phyloP scores from a whole-genome alignment of 176 grass and related monocot genomes.

The Chrysopogon serrulatus region DNA sequence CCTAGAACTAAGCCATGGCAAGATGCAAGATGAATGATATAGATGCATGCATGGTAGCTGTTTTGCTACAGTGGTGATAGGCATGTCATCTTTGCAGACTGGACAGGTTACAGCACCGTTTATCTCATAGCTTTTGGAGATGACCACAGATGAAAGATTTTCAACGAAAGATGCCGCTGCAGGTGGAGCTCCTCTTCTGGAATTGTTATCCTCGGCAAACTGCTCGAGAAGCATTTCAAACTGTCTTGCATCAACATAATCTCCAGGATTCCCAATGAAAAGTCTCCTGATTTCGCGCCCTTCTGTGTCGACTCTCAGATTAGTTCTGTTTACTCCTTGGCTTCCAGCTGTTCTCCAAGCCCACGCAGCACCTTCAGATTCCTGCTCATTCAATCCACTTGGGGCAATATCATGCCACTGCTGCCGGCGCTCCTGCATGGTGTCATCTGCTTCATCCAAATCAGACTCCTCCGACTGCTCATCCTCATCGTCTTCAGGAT shows the following conservation, averaged over 20 bases:
- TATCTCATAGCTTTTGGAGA: slow-evolving; percentile 50
- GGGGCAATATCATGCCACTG: slow-evolving; percentile 15
- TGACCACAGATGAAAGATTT: slow-evolving; percentile 53
- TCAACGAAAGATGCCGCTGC: slow-evolving; percentile 45
- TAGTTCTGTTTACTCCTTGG: slow-evolving; percentile 13
- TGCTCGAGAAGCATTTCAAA: slow-evolving; percentile 79
- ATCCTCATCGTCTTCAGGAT: slow-evolving; percentile 50
- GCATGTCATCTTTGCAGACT: slow-evolving; percentile 78
- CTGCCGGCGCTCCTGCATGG: slow-evolving; percentile 26
- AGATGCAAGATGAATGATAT: slow-evolving; percentile 77
- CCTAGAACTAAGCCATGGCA: slow-evolving; percentile 73
- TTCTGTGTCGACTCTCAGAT: slow-evolving; percentile 28
- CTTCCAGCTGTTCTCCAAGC: slow-evolving; percentile 22
- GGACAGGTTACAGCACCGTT: slow-evolving; percentile 64
- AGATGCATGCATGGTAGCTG: slow-evolving; percentile 78
- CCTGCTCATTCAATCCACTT: slow-evolving; percentile 16
- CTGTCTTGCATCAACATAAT: slow-evolving; percentile 71
- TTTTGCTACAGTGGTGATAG: slow-evolving; percentile 40
- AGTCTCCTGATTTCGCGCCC: slow-evolving; percentile 23
- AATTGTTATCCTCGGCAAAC: slow-evolving; percentile 58
- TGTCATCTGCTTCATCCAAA: slow-evolving; percentile 41
- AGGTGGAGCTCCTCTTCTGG: slow-evolving; percentile 75
- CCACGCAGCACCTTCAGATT: slow-evolving; percentile 34
- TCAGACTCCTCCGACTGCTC: slow-evolving; percentile 53
- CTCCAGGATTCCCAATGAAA: slow-evolving; percentile 55